Percentiles rank a stretch among this genome's conserved stretches.
These are phyloP conservation scores for Ophiocordyceps australis DNA, from an alignment of 2,329 filamentous ascomycete species.

Conservation along the genomic window DNA sequence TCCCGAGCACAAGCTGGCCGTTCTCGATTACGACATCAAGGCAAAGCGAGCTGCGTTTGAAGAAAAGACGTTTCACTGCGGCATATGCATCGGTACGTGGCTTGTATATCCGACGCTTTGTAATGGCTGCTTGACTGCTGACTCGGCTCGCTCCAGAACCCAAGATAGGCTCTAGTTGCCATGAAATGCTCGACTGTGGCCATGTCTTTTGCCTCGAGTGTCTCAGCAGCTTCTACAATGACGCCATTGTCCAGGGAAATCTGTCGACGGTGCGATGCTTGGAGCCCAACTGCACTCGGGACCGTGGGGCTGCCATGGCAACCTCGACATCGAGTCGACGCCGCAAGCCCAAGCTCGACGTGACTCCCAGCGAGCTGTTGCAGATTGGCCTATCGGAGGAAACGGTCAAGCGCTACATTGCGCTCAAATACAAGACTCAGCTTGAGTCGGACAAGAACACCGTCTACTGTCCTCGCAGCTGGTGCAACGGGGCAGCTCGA, in stretches of 20 bases:
- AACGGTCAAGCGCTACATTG: slow-evolving; percentile 69
- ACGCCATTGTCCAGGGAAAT: slow-evolving; percentile 72
- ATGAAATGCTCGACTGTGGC: slow-evolving; percentile 64
- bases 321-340: slow-evolving; percentile 8
- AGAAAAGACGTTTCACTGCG: slow-evolving; percentile 71
- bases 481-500: slow-evolving; percentile 79
- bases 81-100: slow-evolving; percentile 50
- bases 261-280: slow-evolving; percentile 65
- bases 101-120: neutral
- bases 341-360: slow-evolving; percentile 47
- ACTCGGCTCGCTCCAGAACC: slow-evolving; percentile 39
- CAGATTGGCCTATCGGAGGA: slow-evolving; percentile 56
- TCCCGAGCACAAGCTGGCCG: slow-evolving; percentile 43
- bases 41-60: slow-evolving; percentile 62
- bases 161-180: slow-evolving; percentile 70
- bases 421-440: slow-evolving; percentile 80
- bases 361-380: slow-evolving; percentile 71
- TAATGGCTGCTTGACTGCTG: too few relatives aligned
- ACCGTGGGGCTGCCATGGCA: slow-evolving; percentile 19
- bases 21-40: slow-evolving; percentile 64
- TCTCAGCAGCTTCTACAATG: slow-evolving; percentile 76
- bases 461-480: slow-evolving; percentile 77
- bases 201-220: slow-evolving; percentile 89
- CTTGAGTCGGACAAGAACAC: slow-evolving; percentile 85
- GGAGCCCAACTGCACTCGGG: slow-evolving; percentile 58